Percentiles rank a stretch among this genome's conserved stretches.
These are phyloP conservation scores for Colletotrichum lupini DNA, from an alignment of 2,329 filamentous ascomycete species.

Conservation along the genomic window DNA sequence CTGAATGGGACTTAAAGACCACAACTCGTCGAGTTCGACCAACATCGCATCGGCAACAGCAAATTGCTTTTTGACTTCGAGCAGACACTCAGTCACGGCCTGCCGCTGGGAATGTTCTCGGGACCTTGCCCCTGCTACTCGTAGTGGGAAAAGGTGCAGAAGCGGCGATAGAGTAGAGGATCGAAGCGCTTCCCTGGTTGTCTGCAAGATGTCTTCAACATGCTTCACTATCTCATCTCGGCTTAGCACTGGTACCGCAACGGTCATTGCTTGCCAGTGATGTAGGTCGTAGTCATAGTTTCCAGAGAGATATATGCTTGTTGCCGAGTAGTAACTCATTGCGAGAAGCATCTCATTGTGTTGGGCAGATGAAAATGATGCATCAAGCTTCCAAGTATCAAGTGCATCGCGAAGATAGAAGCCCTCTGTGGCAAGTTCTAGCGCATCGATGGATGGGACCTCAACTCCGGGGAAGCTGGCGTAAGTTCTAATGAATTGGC, in stretches of 20 bases:
- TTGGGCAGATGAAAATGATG: background rate
- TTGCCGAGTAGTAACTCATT: constrained; percentile 43
- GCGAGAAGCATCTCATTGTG: constrained; percentile 38
- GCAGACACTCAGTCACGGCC: constrained; percentile 37
- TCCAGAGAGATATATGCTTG: constrained; percentile 50
- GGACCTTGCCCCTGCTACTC: constrained; percentile 47
- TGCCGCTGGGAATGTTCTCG: constrained; percentile 38
- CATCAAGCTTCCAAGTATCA: background rate
- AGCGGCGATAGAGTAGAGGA: constrained; percentile 43
- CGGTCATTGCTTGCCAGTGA: constrained; percentile 41
- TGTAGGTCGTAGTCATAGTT: constrained; percentile 49
- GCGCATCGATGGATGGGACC: background rate
- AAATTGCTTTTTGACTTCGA: background rate
- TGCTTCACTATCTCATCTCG: constrained; percentile 39
- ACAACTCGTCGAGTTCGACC: constrained; percentile 6
- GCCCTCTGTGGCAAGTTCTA: constrained; percentile 36
- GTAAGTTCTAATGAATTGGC: background rate
- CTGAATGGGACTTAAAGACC: background rate
- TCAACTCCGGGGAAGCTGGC: background rate
- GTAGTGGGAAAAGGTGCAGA: constrained; percentile 47
- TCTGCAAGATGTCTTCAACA: constrained; percentile 40
- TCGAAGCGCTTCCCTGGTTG: constrained; percentile 35
- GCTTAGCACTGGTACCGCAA: constrained; percentile 39
- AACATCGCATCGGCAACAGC: constrained; percentile 23
- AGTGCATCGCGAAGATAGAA: constrained; percentile 38